These are phyloP conservation scores for Malus asiatica DNA, from an alignment of 306 rosid genomes.

Conservation along the genomic window DNA sequence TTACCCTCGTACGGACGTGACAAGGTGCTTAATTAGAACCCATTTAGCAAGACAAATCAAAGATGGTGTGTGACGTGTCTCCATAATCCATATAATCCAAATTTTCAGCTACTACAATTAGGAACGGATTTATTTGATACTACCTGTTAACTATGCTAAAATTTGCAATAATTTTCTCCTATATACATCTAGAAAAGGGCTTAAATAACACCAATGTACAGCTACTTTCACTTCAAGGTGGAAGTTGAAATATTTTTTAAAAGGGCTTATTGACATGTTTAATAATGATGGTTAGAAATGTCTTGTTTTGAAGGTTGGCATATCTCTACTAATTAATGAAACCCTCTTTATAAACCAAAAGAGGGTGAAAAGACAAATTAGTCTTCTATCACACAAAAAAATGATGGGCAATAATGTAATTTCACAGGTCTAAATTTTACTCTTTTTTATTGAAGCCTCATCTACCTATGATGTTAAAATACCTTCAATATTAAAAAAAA, in stretches of 20 bases:
- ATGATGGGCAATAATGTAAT: too few species aligned
- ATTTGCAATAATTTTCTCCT: too few species aligned
- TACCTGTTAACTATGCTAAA: too few species aligned
- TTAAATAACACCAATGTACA: neutral
- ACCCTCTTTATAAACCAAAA: too few species aligned
- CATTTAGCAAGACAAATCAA: constrained; percentile 19
- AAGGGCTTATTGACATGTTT: neutral
- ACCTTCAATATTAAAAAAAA: too few species aligned
- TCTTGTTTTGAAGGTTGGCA: neutral
- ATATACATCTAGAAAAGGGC: too few species aligned
- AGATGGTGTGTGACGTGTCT: constrained; percentile 6
- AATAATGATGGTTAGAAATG: neutral
- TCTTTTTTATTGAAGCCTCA: too few species aligned
- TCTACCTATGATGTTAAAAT: too few species aligned
- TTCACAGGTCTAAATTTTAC: too few species aligned
- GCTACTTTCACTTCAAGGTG: neutral
- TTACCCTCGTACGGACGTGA: constrained; percentile 46
- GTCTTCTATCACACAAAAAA: too few species aligned
- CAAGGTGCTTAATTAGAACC: constrained; percentile 32
- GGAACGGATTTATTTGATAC: neutral
- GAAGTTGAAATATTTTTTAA: neutral
- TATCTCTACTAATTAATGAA: too few species aligned
- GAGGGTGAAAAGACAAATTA: too few species aligned
- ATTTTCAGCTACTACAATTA: neutral
- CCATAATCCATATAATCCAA: constrained; percentile 5